These are phyloP conservation scores for peach (Prunus persica) DNA, from an alignment of 306 rosid species.

Conservation along the genomic window DNA sequence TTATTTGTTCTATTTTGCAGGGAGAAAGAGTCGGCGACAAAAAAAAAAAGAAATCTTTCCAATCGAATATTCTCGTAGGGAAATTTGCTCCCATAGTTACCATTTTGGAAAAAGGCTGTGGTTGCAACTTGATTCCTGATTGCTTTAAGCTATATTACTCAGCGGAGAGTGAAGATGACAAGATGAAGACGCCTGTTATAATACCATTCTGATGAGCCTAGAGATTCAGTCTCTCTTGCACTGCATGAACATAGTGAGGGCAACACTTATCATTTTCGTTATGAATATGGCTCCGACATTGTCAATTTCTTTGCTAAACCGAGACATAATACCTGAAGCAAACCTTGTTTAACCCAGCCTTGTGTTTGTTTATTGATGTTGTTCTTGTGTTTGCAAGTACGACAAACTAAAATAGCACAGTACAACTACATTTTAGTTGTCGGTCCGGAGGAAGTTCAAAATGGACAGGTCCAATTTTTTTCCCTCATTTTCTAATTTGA, in stretches of 20 bases:
- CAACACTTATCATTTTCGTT: too few relatives aligned
- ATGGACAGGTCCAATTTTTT: constrained; percentile 54
- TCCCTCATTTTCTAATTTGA: not conserved
- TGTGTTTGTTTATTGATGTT: constrained; percentile 15
- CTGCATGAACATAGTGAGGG: too few relatives aligned
- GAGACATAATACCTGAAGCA: too few relatives aligned
- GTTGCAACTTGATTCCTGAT: constrained; percentile 81
- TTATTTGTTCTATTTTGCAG: too few relatives aligned
- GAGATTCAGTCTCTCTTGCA: not conserved
- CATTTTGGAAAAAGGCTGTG: constrained; percentile 18
- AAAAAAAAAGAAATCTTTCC: too few relatives aligned
- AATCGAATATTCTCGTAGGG: too few relatives aligned
- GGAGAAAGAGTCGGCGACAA: too few relatives aligned
- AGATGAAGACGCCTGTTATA: constrained; percentile 83
- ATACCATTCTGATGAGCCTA: constrained; percentile 35
- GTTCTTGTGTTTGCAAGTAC: constrained; percentile 51
- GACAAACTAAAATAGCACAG: constrained; percentile 83
- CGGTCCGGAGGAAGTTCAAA: constrained; percentile 75
- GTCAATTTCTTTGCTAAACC: not conserved
- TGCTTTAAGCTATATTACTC: constrained; percentile 73
- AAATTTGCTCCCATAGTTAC: too few relatives aligned
- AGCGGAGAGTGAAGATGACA: constrained; percentile 91
- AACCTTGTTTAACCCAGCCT: not conserved
- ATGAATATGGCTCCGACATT: too few relatives aligned
- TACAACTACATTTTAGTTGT: constrained; percentile 84